Evolutionary conservation across 257 asterid species (phyloP), one percentile per base, ranked within the genome.

Genomic region (Capsicum pubescens): DNA sequence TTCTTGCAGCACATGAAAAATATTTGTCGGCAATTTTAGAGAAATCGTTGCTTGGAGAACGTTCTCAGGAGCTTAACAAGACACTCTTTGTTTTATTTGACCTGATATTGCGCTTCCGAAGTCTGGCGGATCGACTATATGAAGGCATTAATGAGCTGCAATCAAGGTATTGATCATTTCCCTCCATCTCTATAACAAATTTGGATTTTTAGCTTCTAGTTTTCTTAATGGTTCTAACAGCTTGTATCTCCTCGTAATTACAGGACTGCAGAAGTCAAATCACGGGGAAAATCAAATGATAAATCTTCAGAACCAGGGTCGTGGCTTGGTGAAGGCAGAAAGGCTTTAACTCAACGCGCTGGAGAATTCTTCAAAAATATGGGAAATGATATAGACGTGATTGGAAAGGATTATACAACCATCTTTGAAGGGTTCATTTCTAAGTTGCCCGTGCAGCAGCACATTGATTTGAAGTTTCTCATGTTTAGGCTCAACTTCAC

Each of bases 311-410:
- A 92, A 83, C 82, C 91, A 46, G 97, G 94, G 58, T 87, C 97
- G 52, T 90, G 97, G 98, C 94, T 93, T 64, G 98, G 95, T 84
- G 98, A 93, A 91, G 99, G 98, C 86, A 91, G 98, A 91, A 97
- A 93, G 87, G 98, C 92, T 70, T 71, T 92, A 84, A 95, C 97
- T 83, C 92, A 79, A 85, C 97, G 98, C 55, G 98, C 95, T 16
- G 95, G 94, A 83, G 98, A 97, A 32, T 95, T 95, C 87, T 94
- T 97, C 57, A 88, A 84, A 54, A 91, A 83, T 84, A 90, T 91
- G 88, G 98, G 97, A 79, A 91, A 89, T 81, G 99, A 94, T 89
- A 90, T 97, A 36, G 98, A 93, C 83, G 89, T 92, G 81, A 91
- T 92, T 80, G 90, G 94, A 50, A 89, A 93, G 79, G 99, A 97